Conservation (phyloP, 805 yeast species). For the Kodamaea jinghongensis region DNA sequence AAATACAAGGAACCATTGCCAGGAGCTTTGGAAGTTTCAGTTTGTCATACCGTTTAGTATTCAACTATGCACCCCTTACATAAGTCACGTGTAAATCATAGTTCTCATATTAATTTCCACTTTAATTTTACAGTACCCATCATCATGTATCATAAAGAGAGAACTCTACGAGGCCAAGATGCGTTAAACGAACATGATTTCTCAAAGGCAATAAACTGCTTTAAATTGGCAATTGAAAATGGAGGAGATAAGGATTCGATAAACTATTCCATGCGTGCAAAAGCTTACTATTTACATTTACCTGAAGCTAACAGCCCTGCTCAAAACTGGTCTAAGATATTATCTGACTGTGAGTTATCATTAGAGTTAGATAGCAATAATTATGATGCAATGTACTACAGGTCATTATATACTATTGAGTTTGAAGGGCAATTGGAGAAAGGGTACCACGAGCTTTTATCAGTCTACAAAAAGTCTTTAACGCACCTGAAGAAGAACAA, state of each 20-base stretch:
- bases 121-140: too few relatives aligned
- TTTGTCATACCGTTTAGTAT: too few relatives aligned
- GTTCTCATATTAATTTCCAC: too few relatives aligned
- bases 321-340: slow-evolving; percentile 15
- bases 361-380: slow-evolving; percentile 15
- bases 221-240: slow-evolving; percentile 15
- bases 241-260: slow-evolving; percentile 8
- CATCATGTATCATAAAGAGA: slow-evolving; percentile 1
- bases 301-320: neutral
- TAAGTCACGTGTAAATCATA: too few relatives aligned
- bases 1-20: too few relatives aligned
- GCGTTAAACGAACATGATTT: slow-evolving; percentile 12
- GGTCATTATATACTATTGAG: slow-evolving; percentile 12
- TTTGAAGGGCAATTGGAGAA: slow-evolving; percentile 5
- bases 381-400: slow-evolving; percentile 15
- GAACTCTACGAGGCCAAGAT: slow-evolving; percentile 8
- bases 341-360: slow-evolving; percentile 13
- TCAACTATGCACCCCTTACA: too few relatives aligned
- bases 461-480: slow-evolving; percentile 15
- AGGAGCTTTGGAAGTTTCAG: too few relatives aligned
- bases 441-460: slow-evolving; percentile 13
- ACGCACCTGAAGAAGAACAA: slow-evolving; percentile 11
- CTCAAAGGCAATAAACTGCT: slow-evolving; percentile 17
- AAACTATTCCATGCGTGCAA: slow-evolving; percentile 15
- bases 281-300: slow-evolving; percentile 12